Base-by-base conservation (phyloP, 2,329 filamentous ascomycete genomes). In the Basipetospora sp. region DNA sequence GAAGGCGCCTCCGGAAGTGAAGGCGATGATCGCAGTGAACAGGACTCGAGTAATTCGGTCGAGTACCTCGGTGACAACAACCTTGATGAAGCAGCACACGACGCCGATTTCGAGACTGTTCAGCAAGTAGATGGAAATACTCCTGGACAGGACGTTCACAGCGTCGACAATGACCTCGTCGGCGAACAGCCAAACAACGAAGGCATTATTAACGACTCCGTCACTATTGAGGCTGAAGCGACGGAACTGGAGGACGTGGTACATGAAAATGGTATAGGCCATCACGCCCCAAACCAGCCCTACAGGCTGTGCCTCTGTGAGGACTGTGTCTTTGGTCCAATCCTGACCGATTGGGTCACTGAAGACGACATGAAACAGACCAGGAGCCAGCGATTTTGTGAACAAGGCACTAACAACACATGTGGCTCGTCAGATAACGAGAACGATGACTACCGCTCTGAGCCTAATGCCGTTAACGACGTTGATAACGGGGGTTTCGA, bases 221-320 rank as follows among this genome's bases (percentile, higher is more conserved):
- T 25, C 6, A 6, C 22, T 11, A 25, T 6, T 11, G 22, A 25
- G 22, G 6, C 22, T 6, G 22, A 25, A 11, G 22, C 22, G 11
- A 25, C n/a, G n/a, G n/a, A n/a, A n/a, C n/a, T n/a, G n/a, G n/a
- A n/a, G n/a, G n/a, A n/a, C n/a, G n/a, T n/a, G n/a, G n/a, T n/a
- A n/a, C n/a, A n/a, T n/a, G n/a, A 31, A 40, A 35, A 36, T 35
- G 38, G 38, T 40, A 40, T 5, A 16, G n/a, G 19, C 17, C 32
- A 20, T n/a, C 26, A 18, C 11, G n/a, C 32, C 32, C 31, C 17
- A 19, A n/a, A 8, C 5, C 5, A 15, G 20, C 13, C 31, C 31
- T 10, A 32, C 22, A 27, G 6, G 19, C 11, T 32, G 11, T 38
- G 36, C 16, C 19, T 26, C 20, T 33, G 36, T 22, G 4, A 32